phyloP scores from a whole-genome alignment of 2,329 filamentous ascomycete species.

The Orbilia ellipsospora region DNA sequence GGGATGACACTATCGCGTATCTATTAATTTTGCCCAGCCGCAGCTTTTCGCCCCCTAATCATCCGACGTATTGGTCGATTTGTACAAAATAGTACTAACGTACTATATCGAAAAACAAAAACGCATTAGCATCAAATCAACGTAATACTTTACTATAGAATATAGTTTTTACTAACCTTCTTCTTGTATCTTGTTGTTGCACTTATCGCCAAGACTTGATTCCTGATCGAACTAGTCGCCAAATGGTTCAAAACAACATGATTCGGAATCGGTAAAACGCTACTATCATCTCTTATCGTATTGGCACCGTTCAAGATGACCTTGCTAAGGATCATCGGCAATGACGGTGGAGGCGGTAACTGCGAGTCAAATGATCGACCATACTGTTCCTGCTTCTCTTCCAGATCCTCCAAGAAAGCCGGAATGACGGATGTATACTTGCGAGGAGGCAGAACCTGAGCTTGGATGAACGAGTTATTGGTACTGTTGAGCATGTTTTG shows the following conservation, averaged over 20 bases:
- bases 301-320: conserved; percentile 92
- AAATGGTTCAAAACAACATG: conserved; percentile 97
- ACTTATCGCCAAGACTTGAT: conserved; percentile 92
- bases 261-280: conserved; percentile 95
- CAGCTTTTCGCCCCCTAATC: conserved; percentile 11
- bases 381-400: conserved; percentile 82
- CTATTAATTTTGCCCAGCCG: conserved; percentile 63
- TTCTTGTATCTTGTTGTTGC: conserved; percentile 97
- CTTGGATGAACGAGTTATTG: conserved; percentile 62
- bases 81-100: conserved; percentile 97
- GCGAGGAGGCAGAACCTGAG: conserved; percentile 65
- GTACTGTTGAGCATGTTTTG: conserved; percentile 57
- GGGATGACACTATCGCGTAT: not conserved
- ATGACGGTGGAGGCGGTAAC: conserved; percentile 78
- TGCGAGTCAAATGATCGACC: conserved; percentile 61
- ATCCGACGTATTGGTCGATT: conserved; percentile 69
- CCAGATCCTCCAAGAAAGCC: conserved; percentile 85
- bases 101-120: conserved; percentile 70
- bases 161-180: conserved; percentile 71
- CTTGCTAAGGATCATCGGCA: conserved; percentile 92
- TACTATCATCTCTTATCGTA: conserved; percentile 97
- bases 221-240: conserved; percentile 97
- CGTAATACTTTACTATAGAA: conserved; percentile 1
- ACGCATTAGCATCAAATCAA: conserved; percentile 56
- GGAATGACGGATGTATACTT: conserved; percentile 77